Percentiles rank a stretch among this genome's conserved stretches.
phyloP scores from a whole-genome alignment of 176 grass and related monocot species.

The Paspalum vaginatum region DNA sequence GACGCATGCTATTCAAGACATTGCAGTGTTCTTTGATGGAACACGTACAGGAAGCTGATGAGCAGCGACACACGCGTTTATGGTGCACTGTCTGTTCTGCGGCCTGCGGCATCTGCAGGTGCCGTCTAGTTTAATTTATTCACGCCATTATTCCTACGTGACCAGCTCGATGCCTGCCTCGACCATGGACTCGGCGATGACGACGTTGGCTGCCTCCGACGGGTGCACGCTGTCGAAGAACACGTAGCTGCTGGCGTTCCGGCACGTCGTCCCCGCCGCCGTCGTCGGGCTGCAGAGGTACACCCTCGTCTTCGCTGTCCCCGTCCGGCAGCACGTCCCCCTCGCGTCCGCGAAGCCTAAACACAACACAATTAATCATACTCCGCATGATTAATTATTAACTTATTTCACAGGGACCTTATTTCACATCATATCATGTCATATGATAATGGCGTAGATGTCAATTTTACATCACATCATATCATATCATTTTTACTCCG shows the following conservation, averaged over 20 bases:
- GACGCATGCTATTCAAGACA: background rate
- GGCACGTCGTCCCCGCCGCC: slow-evolving; percentile 44
- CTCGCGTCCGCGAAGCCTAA: slow-evolving; percentile 63
- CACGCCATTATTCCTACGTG: slow-evolving; percentile 4
- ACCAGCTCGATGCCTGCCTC: slow-evolving; percentile 45
- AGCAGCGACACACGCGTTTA: background rate
- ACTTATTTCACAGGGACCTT: no score
- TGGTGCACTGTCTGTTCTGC: no score
- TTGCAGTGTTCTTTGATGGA: background rate
- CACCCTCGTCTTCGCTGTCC: slow-evolving; percentile 54
- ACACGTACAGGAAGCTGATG: background rate
- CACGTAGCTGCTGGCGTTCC: slow-evolving; percentile 67
- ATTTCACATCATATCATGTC: no score
- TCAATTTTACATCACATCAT: no score
- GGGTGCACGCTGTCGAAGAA: slow-evolving; percentile 92
- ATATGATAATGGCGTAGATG: no score
- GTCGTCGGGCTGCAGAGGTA: slow-evolving; percentile 61
- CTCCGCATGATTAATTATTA: no score
- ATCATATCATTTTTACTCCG: no score
- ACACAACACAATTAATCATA: no score
- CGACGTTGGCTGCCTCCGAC: slow-evolving; percentile 60
- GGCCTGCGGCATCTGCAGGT: slow-evolving; percentile 4
- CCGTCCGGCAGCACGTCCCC: slow-evolving; percentile 70
- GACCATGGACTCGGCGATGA: slow-evolving; percentile 60
- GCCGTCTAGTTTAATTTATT: background rate